Conservation (phyloP, 352 stramenopile genomes). For the Pythium plurisporium region DNA sequence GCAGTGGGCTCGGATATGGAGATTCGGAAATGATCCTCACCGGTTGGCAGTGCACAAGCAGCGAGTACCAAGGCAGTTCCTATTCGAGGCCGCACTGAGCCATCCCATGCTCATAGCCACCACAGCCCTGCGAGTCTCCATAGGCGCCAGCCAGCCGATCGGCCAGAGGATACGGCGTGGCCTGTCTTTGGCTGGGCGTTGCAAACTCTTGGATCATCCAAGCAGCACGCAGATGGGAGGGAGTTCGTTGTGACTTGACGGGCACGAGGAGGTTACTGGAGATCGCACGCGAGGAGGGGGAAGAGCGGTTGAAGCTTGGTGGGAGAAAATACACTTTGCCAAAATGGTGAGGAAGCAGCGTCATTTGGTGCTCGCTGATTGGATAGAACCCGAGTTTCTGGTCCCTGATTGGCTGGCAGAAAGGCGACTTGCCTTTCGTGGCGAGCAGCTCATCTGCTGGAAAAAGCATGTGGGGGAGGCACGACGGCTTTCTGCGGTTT, state of each 20-base stretch:
- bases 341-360: neutral
- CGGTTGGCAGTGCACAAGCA: too few species aligned
- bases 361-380: neutral
- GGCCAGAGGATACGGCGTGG: neutral
- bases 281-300: neutral
- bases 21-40: slow-evolving; percentile 6
- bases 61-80: too few species aligned
- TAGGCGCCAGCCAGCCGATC: neutral
- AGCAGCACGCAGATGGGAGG: neutral
- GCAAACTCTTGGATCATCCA: slow-evolving; percentile 1
- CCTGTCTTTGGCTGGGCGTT: neutral
- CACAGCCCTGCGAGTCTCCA: neutral
- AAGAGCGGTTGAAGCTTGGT: slow-evolving; percentile 1
- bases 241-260: slow-evolving; percentile 1
- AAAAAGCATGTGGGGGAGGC: too few species aligned
- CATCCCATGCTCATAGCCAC: neutral
- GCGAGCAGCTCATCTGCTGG: slow-evolving; percentile 4
- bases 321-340: neutral
- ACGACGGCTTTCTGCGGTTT: neutral
- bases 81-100: too few species aligned
- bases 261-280: neutral
- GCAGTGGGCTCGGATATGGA: neutral
- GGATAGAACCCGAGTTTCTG: neutral
- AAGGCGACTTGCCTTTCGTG: slow-evolving; percentile 3
- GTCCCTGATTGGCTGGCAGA: slow-evolving; percentile 7